Conservation (phyloP, 441 rosid species). For the Populus hybrid region DNA sequence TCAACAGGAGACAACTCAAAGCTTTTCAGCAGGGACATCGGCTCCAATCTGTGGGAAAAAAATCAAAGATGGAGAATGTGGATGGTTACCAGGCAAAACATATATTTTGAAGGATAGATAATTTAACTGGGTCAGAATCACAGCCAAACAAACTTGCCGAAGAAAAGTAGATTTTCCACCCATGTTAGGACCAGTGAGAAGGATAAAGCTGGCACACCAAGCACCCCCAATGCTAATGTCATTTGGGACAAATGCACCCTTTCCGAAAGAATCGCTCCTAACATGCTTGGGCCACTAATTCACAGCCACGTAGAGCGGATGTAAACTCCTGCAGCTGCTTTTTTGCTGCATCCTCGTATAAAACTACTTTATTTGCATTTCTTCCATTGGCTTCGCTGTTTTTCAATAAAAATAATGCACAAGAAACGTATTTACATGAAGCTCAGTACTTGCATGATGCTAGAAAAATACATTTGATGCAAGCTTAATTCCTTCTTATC, state of each 20-base stretch:
- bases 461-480: neutral
- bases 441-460: neutral
- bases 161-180: slow-evolving; percentile 99
- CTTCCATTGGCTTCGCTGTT: slow-evolving; percentile 94
- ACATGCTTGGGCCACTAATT: slow-evolving; percentile 75
- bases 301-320: slow-evolving; percentile 86
- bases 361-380: slow-evolving; percentile 77
- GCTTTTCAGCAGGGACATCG: slow-evolving; percentile 90
- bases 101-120: slow-evolving; percentile 9
- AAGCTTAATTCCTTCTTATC: slow-evolving; percentile 20
- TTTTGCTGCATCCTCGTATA: slow-evolving; percentile 93
- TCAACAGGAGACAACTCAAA: slow-evolving; percentile 85
- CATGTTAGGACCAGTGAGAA: slow-evolving; percentile 99
- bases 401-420: slow-evolving; percentile 13
- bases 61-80: slow-evolving; percentile 12
- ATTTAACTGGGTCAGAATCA: slow-evolving; percentile 88
- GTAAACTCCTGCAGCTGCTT: slow-evolving; percentile 86
- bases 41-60: slow-evolving; percentile 69
- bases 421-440: neutral
- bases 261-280: slow-evolving; percentile 57
- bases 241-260: slow-evolving; percentile 89
- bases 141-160: slow-evolving; percentile 96
- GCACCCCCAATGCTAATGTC: slow-evolving; percentile 70
- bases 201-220: slow-evolving; percentile 71
- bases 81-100: slow-evolving; percentile 19